Evolutionary conservation across 805 yeast species (phyloP).

Genomic region (Pichia paraexigua): DNA sequence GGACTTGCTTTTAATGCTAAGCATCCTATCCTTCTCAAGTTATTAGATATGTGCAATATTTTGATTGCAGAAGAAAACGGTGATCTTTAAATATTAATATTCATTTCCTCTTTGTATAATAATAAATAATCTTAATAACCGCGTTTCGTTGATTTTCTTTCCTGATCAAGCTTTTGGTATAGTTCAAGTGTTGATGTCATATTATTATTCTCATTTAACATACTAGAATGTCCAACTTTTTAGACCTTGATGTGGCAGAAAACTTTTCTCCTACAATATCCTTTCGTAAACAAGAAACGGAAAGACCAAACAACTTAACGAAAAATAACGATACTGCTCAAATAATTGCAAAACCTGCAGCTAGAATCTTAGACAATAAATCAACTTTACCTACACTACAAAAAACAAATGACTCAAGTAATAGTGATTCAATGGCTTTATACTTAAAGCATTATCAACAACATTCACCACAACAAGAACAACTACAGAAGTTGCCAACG

Average conservation of each 20-base stretch:
- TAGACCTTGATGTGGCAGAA: not conserved
- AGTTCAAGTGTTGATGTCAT: not conserved
- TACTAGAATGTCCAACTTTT: constrained; percentile 8
- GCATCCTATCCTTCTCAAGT: constrained; percentile 41
- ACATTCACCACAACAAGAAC: not conserved
- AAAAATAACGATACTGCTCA: not conserved
- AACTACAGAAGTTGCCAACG: not conserved
- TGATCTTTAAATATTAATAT: constrained; percentile 26
- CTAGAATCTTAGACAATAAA: not conserved
- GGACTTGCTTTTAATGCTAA: constrained; percentile 58
- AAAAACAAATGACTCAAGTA: not conserved
- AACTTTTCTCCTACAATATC: constrained; percentile 1
- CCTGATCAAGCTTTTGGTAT: not conserved
- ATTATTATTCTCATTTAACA: too few relatives aligned
- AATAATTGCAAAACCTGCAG: not conserved
- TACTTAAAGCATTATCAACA: not conserved
- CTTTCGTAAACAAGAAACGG: not conserved
- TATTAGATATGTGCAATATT: constrained; percentile 38
- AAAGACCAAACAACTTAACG: not conserved
- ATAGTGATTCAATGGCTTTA: not conserved
- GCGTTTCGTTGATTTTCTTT: not conserved
- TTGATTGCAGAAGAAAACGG: constrained; percentile 53
- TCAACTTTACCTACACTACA: not conserved
- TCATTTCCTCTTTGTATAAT: not conserved
- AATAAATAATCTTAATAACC: not conserved